Percentiles rank a stretch among this genome's conserved stretches.
These are phyloP conservation scores for Coemansia sp. DNA, from an alignment of 192 early-diverging fungal genomes.

Conservation along the genomic window DNA sequence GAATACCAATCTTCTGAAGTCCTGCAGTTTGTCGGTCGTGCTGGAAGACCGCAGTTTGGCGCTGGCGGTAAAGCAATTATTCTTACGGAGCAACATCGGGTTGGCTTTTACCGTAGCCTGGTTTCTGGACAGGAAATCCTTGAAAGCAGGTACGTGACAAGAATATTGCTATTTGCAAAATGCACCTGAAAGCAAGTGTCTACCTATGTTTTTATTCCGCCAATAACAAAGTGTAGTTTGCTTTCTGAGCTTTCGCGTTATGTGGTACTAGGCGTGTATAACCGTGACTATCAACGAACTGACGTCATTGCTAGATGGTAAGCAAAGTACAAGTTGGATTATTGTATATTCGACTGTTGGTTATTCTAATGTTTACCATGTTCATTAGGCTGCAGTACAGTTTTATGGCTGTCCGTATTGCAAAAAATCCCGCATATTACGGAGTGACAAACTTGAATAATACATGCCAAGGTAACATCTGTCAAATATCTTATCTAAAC, in stretches of 20 bases:
- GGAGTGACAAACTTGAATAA: background rate
- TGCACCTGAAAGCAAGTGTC: background rate
- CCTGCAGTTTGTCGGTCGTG: constrained; percentile 76
- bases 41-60: constrained; percentile 74
- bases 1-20: constrained; percentile 65
- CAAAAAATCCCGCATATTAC: constrained; percentile 16
- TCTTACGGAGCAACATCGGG: constrained; percentile 52
- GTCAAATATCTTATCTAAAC: no score
- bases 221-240: constrained; percentile 56
- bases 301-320: constrained; percentile 18
- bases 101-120: constrained; percentile 53
- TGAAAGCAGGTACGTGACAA: constrained; percentile 58
- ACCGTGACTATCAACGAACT: constrained; percentile 34
- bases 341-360: no score
- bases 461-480: background rate
- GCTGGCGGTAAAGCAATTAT: constrained; percentile 64
- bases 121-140: constrained; percentile 59
- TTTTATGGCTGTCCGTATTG: constrained; percentile 22
- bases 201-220: no score
- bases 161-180: background rate
- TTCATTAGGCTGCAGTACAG: constrained; percentile 39
- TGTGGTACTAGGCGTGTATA: constrained; percentile 39
- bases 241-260: constrained; percentile 55
- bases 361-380: background rate
- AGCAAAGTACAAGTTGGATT: no score